These are phyloP conservation scores for Lipomyces yamanashiensis DNA, from an alignment of 805 yeast species.

Conservation along the genomic window DNA sequence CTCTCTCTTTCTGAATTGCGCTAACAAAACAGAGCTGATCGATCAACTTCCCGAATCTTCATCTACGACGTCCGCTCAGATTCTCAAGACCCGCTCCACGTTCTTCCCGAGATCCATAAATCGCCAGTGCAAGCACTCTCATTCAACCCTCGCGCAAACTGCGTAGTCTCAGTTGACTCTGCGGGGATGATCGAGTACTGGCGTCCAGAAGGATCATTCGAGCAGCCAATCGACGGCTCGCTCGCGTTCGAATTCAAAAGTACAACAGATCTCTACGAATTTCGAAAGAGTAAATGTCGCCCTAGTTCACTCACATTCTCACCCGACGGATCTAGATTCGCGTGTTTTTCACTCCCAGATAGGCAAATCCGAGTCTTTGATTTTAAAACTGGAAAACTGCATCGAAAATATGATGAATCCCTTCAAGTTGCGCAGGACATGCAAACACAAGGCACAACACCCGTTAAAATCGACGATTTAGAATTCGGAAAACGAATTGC, in stretches of 20 bases:
- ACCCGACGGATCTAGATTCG: slow-evolving; percentile 43
- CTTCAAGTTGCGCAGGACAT: slow-evolving; percentile 38
- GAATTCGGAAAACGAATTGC: slow-evolving; percentile 43
- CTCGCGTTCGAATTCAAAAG: slow-evolving; percentile 47
- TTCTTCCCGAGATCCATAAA: slow-evolving; percentile 38
- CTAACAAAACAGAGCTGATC: slow-evolving; percentile 30
- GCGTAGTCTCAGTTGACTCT: slow-evolving; percentile 43
- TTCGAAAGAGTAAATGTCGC: slow-evolving; percentile 45
- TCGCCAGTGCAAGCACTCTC: slow-evolving; percentile 38
- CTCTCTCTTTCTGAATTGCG: background rate
- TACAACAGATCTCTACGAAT: slow-evolving; percentile 48
- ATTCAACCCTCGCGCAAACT: slow-evolving; percentile 40
- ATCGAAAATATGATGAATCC: slow-evolving; percentile 44
- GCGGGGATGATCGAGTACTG: slow-evolving; percentile 49
- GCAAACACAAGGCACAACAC: slow-evolving; percentile 24
- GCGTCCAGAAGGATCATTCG: slow-evolving; percentile 36
- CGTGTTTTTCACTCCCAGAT: slow-evolving; percentile 45
- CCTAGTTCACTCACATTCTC: slow-evolving; percentile 41
- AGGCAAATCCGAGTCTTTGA: slow-evolving; percentile 45
- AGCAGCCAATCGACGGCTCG: slow-evolving; percentile 34
- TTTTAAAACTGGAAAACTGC: slow-evolving; percentile 45
- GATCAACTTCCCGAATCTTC: slow-evolving; percentile 30
- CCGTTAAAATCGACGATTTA: slow-evolving; percentile 34
- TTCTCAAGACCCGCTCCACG: slow-evolving; percentile 28
- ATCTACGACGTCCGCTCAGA: slow-evolving; percentile 40